These are phyloP conservation scores for Metschnikowia noctiluminum DNA, from an alignment of 805 yeast genomes.

Conservation along the genomic window DNA sequence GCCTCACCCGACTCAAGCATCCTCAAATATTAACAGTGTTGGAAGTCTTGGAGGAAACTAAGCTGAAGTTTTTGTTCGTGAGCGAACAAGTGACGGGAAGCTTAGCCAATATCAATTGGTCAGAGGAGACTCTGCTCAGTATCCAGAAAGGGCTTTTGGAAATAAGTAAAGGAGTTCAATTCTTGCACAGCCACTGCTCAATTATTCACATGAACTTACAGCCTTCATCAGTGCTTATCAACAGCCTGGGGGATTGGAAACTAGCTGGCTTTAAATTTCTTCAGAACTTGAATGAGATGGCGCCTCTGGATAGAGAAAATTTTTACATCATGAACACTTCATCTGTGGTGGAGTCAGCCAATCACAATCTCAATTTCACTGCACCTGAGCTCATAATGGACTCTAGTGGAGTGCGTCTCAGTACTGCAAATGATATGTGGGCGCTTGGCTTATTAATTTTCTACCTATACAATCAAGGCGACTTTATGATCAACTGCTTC, in stretches of 20 bases:
- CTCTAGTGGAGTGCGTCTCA: constrained; percentile 43
- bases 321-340: constrained; percentile 69
- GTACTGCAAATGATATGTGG: constrained; percentile 75
- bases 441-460: constrained; percentile 76
- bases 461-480: constrained; percentile 59
- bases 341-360: constrained; percentile 75
- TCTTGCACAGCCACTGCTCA: constrained; percentile 74
- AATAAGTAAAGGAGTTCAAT: constrained; percentile 71
- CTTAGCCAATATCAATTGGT: constrained; percentile 36
- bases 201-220: constrained; percentile 74
- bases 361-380: constrained; percentile 65
- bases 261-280: constrained; percentile 62
- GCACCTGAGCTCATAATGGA: constrained; percentile 84
- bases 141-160: constrained; percentile 83
- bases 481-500: constrained; percentile 38
- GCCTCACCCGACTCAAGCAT: constrained; percentile 79
- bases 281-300: constrained; percentile 48
- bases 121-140: constrained; percentile 60
- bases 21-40: constrained; percentile 81
- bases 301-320: constrained; percentile 48
- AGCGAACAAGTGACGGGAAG: constrained; percentile 72
- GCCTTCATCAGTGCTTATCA: constrained; percentile 75
- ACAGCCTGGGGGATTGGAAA: constrained; percentile 92
- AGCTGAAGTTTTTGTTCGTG: constrained; percentile 73
- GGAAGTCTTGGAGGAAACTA: constrained; percentile 88